Percentiles rank a stretch among this genome's conserved stretches.
phyloP scores from a whole-genome alignment of 345 rosid genomes.

The Jatropha curcas region DNA sequence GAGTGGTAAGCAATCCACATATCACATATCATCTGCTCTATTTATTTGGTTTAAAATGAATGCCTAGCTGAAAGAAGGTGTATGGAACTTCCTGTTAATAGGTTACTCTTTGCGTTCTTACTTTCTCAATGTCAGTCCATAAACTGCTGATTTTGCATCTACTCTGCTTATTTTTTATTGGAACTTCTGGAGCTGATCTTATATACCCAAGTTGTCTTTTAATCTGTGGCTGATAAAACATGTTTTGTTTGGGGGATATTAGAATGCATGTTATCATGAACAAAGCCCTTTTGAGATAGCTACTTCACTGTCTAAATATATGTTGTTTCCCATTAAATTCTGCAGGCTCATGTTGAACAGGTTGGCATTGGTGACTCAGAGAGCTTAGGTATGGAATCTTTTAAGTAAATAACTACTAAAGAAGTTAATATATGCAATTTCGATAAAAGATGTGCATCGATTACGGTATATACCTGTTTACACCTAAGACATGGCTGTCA shows the following conservation, averaged over 20 bases:
- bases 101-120: not conserved
- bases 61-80: not conserved
- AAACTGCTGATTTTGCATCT: not conserved
- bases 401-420: not conserved
- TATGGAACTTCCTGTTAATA: not conserved
- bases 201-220: not conserved
- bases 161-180: not conserved
- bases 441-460: not conserved
- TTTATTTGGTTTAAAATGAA: not conserved
- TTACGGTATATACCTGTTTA: too few species aligned
- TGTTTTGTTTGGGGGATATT: not conserved
- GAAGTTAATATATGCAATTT: not conserved
- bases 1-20: not conserved
- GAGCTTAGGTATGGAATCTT: conserved; percentile 37
- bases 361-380: conserved; percentile 37
- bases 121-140: not conserved
- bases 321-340: conserved; percentile 5
- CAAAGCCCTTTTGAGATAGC: not conserved
- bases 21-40: not conserved
- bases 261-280: not conserved
- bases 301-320: not conserved
- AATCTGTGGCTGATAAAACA: not conserved
- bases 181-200: not conserved
- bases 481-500: too few species aligned
- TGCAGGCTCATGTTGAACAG: conserved; percentile 46